Evolutionary conservation across 495 filamentous ascomycete genomes (phyloP).

Genomic region (Neurospora africana): DNA sequence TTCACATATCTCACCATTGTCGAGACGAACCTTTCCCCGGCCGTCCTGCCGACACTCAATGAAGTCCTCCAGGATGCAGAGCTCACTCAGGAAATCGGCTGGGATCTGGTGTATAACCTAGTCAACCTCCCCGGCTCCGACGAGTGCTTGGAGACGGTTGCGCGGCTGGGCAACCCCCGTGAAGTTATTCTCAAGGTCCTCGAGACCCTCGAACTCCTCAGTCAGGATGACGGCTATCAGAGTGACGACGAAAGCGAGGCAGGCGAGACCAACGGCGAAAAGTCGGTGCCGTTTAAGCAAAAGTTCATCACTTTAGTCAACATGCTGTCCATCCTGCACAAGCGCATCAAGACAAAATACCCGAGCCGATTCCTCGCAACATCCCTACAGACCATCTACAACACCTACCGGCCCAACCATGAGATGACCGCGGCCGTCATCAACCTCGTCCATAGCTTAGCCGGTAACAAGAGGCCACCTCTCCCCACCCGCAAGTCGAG

Average conservation of each 20-base stretch:
- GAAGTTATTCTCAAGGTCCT: slow-evolving; percentile 88
- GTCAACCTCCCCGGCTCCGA: slow-evolving; percentile 65
- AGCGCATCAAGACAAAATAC: slow-evolving; percentile 78
- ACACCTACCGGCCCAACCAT: slow-evolving; percentile 50
- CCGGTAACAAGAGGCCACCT: slow-evolving; percentile 60
- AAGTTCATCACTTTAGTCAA: slow-evolving; percentile 69
- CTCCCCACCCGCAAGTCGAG: slow-evolving; percentile 61
- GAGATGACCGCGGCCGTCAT: slow-evolving; percentile 66
- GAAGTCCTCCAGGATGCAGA: slow-evolving; percentile 70
- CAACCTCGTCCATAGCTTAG: slow-evolving; percentile 63
- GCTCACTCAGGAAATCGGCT: slow-evolving; percentile 85
- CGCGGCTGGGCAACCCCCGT: slow-evolving; percentile 78
- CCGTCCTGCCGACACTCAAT: slow-evolving; percentile 66
- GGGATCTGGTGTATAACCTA: slow-evolving; percentile 85
- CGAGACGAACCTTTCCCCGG: slow-evolving; percentile 71
- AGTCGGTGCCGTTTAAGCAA: slow-evolving; percentile 16
- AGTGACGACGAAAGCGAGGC: slow-evolving; percentile 18
- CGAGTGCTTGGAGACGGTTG: slow-evolving; percentile 63
- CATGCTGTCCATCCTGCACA: slow-evolving; percentile 77
- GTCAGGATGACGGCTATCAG: slow-evolving; percentile 33
- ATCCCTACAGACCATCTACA: slow-evolving; percentile 65
- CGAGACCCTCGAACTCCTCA: slow-evolving; percentile 50
- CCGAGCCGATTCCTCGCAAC: slow-evolving; percentile 91
- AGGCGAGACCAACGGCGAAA: slow-evolving; percentile 5
- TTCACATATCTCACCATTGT: slow-evolving; percentile 83